A percentile compares a stretch with the other conserved stretches of the same genome.
Evolutionary conservation across 768 basidiomycete genomes (phyloP).

Genomic region (Macrolepiota dolichaula): DNA sequence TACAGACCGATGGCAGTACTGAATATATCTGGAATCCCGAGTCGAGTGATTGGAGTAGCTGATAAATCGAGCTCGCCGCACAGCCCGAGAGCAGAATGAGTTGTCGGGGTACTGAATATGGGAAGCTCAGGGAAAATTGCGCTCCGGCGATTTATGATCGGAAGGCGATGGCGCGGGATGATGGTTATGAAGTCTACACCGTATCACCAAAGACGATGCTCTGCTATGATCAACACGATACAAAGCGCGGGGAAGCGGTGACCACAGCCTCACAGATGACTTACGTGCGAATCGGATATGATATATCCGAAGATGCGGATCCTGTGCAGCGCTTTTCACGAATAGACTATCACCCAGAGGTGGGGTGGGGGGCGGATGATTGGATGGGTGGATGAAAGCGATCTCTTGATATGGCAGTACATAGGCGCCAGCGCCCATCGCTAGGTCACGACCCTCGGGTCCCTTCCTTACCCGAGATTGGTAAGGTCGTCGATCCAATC

Average conservation of each 20-base stretch:
- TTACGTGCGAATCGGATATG: background rate
- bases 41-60: background rate
- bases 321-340: background rate
- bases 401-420: background rate
- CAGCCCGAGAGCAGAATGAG: background rate
- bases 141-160: background rate
- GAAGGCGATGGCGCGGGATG: background rate
- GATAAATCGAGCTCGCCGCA: background rate
- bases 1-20: background rate
- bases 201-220: background rate
- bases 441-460: background rate
- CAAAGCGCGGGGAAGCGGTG: background rate
- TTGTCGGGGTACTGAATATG: background rate
- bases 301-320: background rate
- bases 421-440: background rate
- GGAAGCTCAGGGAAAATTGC: background rate
- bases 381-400: background rate
- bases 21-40: background rate
- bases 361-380: background rate
- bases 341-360: background rate
- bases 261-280: background rate
- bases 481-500: background rate
- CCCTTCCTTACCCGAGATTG: background rate
- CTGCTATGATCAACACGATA: background rate
- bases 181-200: background rate